A percentile compares a stretch with the other conserved stretches of the same genome.
These are phyloP conservation scores for Whalleya microplaca DNA, from an alignment of 2,329 filamentous ascomycete species.

Conservation along the genomic window DNA sequence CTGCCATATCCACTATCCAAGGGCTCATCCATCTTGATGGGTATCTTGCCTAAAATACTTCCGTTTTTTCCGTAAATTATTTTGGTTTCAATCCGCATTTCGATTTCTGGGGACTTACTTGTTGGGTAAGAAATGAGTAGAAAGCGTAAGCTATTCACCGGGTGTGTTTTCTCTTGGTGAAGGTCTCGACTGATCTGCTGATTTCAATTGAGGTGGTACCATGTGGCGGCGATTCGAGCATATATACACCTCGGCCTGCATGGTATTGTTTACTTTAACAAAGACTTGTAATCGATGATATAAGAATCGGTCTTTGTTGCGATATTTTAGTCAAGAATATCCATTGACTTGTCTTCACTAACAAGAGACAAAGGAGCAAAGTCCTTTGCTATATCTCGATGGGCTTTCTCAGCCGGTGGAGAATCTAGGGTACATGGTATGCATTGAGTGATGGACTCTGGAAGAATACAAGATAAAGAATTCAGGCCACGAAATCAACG, in stretches of 20 bases:
- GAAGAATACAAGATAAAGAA: too few relatives aligned
- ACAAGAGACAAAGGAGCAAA: too few relatives aligned
- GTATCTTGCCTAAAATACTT: slow-evolving; percentile 22
- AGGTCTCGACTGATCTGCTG: not conserved
- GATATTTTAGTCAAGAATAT: not conserved
- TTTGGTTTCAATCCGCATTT: not conserved
- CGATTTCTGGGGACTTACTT: not conserved
- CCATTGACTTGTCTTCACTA: not conserved
- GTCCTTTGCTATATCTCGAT: too few relatives aligned
- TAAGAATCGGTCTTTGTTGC: not conserved
- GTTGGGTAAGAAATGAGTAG: not conserved
- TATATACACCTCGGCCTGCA: not conserved
- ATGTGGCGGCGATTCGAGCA: not conserved
- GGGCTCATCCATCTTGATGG: slow-evolving; percentile 4
- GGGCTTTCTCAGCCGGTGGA: too few relatives aligned
- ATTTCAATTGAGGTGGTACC: not conserved
- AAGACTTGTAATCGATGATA: not conserved
- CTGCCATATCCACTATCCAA: not conserved
- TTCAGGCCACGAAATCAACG: too few relatives aligned
- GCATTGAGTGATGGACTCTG: too few relatives aligned
- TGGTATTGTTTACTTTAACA: not conserved
- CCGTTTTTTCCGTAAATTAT: slow-evolving; percentile 8
- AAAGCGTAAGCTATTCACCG: too few relatives aligned
- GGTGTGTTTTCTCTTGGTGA: not conserved
- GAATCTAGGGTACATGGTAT: too few relatives aligned